Conservation (phyloP, 768 basidiomycete species). For the Tremella yokohamensis region DNA sequence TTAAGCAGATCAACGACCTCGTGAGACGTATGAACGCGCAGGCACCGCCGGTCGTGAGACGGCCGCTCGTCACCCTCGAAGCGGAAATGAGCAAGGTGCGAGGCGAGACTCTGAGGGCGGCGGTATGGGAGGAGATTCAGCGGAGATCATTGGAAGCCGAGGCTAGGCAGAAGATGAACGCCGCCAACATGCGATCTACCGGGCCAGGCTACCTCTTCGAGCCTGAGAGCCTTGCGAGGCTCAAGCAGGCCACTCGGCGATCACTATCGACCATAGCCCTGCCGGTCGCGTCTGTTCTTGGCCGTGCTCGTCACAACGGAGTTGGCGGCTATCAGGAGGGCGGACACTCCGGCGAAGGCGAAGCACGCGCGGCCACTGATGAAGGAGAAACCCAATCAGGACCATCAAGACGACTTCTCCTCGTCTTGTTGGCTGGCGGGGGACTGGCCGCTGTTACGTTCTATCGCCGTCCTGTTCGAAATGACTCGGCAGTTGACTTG, state of each 20-base stretch:
- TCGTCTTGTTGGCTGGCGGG: conserved; percentile 17
- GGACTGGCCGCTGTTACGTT: conserved; percentile 26
- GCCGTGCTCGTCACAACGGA: conserved; percentile 9
- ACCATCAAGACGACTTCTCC: conserved; percentile 16
- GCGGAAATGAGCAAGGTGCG: conserved; percentile 56
- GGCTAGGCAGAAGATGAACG: neutral
- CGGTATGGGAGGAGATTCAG: conserved; percentile 36
- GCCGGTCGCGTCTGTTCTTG: conserved; percentile 29
- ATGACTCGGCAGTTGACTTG: conserved; percentile 21
- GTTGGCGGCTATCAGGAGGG: conserved; percentile 15
- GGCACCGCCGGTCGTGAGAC: conserved; percentile 73
- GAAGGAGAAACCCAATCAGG: neutral
- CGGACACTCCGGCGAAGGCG: neutral
- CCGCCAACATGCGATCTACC: conserved; percentile 11
- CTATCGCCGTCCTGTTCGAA: conserved; percentile 23
- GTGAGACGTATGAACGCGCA: conserved; percentile 75
- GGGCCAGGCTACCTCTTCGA: conserved; percentile 8
- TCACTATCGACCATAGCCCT: conserved; percentile 36
- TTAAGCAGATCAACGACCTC: conserved; percentile 69
- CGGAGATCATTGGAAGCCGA: conserved; percentile 24
- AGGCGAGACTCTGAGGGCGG: conserved; percentile 24
- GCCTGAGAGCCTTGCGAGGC: conserved; percentile 17
- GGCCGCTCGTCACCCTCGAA: conserved; percentile 60
- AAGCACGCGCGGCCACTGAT: neutral
- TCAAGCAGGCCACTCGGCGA: conserved; percentile 27